Evolutionary conservation across 2,329 filamentous ascomycete species (phyloP), one percentile per base, ranked within the genome.

Genomic region (Ascosphaera aggregata): DNA sequence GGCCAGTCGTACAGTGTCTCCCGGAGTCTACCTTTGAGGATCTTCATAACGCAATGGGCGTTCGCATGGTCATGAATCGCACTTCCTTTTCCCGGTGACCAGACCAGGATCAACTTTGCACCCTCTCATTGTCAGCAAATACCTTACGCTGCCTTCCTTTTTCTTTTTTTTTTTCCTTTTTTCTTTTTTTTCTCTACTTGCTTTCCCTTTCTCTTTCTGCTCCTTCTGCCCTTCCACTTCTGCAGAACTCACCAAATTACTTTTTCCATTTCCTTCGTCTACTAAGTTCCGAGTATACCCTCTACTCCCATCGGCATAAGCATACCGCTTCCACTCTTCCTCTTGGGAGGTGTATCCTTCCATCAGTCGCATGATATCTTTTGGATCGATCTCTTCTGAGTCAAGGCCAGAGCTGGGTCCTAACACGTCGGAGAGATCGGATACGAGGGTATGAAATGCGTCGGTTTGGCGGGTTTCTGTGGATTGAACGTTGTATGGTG

Each of bases 1-100:
- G 84, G 84, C 60, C 79, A 84, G 39, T 68, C 67, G 56, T 81
- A 93, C 43, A 80, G 69, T 15, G 80, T 85, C 61, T 94, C 85
- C 48, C 73, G 79, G 43, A 93, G 62, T 44, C 65, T 68, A 36
- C 85, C 85, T 47, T 73, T 73, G 44, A 93, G 67, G 46, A 86
- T 74, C 64, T 75, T 92, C 81, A 93, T 93, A 48, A 93, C 64
- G 58, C 85, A 94, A 55, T 93, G 85, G 31, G 84, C 80, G 44
- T 86, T 80, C 52, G 76, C 76, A 56, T 82, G 78, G 54, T 94
- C 85, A 53, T 94, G 85, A 52, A 94, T 82, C 9, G 79, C 76
- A 49, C 78, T 86, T 30, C 71, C 71, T 58, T 81, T 81, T 39
- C 79, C 78, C 0, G 85, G 84, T 13, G 74, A 76, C 85, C 85